Base-by-base conservation (phyloP, 148 eudicot genomes). In the Chenopodium suecicum region DNA sequence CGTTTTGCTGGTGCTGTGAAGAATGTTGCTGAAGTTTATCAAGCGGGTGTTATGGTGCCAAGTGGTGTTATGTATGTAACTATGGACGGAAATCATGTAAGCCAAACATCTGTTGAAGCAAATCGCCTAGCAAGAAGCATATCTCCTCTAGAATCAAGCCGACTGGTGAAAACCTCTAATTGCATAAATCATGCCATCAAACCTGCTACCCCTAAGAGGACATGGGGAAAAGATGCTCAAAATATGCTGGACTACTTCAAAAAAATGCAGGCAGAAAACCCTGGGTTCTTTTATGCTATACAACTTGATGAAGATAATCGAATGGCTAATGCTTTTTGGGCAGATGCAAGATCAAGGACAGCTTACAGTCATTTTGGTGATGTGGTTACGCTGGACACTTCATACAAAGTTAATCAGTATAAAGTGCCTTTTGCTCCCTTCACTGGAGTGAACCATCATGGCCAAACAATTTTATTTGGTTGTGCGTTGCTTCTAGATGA, bases 221-320 rank as follows among this genome's bases (percentile, higher is more conserved):
- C 93, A 46, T 83, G 91, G 66, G 98, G 98, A 25, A 95, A 85
- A 87, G 94, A 95, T 88, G 96, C 97, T 76, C 96, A 93, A 81
- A 93, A 93, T 83, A 87, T 93, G 78, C 84, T 95, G 74, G 98
- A 95, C 83, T 95, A 95, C 88, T 93, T 95, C 56, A 91, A 89
- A 77, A 93, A 91, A 84, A 90, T 91, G 97, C 98, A 95, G 89
- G 97, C 97, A 16, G 97, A 93, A 86, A 95, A 95, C 72, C 97
- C 97, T 8, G 97, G 97, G 34, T 95, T 95, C 86, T 93, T 91
- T 78, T 95, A 95, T 83, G 98, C 98, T 8, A 85, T 95, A 85
- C 97, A 95, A 79, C 92, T 95, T 27, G 96, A 95, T 80, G 97
- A 93, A 41, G 94, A 93, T 74, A 91, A 91, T 80, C 91, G 86